Percentiles rank a stretch among this genome's conserved stretches.
Evolutionary conservation across 1,139 yeast genomes (phyloP).

Genomic region (Arxiozyma telluris): DNA sequence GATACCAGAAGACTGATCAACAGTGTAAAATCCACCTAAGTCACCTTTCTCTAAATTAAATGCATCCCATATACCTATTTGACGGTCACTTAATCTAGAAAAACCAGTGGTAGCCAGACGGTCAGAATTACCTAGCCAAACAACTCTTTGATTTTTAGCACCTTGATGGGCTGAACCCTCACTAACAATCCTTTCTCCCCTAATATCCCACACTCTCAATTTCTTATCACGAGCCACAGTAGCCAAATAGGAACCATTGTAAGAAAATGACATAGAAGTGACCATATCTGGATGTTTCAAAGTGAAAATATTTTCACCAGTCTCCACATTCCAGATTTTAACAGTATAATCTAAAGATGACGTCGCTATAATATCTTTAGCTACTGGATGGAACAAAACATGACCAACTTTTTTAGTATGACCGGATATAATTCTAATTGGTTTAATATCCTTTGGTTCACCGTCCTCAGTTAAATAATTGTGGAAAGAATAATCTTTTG

Average conservation of each 20-base stretch:
- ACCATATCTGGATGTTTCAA: slow-evolving; percentile 83
- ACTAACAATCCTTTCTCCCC: slow-evolving; percentile 59
- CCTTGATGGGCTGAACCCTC: slow-evolving; percentile 92
- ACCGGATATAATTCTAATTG: slow-evolving; percentile 64
- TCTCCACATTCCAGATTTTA: slow-evolving; percentile 79
- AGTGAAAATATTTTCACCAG: slow-evolving; percentile 63
- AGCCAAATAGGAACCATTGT: slow-evolving; percentile 77
- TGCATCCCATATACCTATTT: slow-evolving; percentile 88
- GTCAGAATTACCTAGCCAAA: slow-evolving; percentile 83
- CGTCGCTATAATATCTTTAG: slow-evolving; percentile 76
- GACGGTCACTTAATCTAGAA: slow-evolving; percentile 87
- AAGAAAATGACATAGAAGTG: slow-evolving; percentile 82
- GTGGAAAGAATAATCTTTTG: slow-evolving; percentile 66
- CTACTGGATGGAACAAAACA: slow-evolving; percentile 81
- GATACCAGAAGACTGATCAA: slow-evolving; percentile 90
- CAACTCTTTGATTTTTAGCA: slow-evolving; percentile 79
- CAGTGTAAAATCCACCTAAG: slow-evolving; percentile 73
- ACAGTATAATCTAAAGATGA: slow-evolving; percentile 85
- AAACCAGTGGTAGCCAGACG: slow-evolving; percentile 93
- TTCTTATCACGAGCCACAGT: slow-evolving; percentile 90
- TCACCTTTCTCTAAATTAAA: slow-evolving; percentile 69
- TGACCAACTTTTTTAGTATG: slow-evolving; percentile 94
- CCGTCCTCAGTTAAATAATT: slow-evolving; percentile 52
- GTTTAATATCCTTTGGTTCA: slow-evolving; percentile 59
- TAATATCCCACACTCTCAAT: slow-evolving; percentile 84